phyloP scores from a whole-genome alignment of 1,139 yeast genomes.

The Geotrichum australiense region DNA sequence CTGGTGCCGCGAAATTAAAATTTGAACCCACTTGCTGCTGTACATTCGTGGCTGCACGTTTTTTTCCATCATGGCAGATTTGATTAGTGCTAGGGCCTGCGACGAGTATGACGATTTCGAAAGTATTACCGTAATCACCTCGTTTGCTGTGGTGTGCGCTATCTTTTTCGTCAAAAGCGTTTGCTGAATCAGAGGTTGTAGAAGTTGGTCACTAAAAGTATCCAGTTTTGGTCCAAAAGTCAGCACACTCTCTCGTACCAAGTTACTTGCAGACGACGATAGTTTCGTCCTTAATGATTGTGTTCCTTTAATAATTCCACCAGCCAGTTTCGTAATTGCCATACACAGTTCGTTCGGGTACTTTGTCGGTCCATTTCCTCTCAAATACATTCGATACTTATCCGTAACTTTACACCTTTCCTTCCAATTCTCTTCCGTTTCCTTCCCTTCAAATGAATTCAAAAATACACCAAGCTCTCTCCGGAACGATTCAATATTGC shows the following conservation, averaged over 20 bases:
- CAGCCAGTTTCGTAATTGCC: slow-evolving; percentile 43
- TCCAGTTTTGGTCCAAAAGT: slow-evolving; percentile 49
- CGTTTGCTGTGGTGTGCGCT: slow-evolving; percentile 67
- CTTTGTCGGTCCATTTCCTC: slow-evolving; percentile 48
- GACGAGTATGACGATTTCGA: slow-evolving; percentile 48
- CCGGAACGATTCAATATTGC: slow-evolving; percentile 34
- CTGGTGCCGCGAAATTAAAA: slow-evolving; percentile 39
- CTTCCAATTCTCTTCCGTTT: slow-evolving; percentile 85
- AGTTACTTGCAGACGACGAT: slow-evolving; percentile 65
- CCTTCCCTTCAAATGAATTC: slow-evolving; percentile 59
- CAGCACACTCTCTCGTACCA: slow-evolving; percentile 66
- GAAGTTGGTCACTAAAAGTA: slow-evolving; percentile 51
- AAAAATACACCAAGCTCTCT: slow-evolving; percentile 37
- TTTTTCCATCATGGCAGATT: slow-evolving; percentile 55
- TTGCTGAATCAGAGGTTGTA: slow-evolving; percentile 52
- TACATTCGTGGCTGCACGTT: slow-evolving; percentile 63
- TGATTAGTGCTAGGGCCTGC: slow-evolving; percentile 50
- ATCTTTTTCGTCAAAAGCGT: slow-evolving; percentile 74
- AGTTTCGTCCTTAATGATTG: slow-evolving; percentile 78
- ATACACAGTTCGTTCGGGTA: slow-evolving; percentile 41
- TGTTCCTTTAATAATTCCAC: slow-evolving; percentile 62
- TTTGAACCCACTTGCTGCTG: slow-evolving; percentile 64
- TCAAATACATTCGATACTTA: slow-evolving; percentile 50
- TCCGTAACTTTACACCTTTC: slow-evolving; percentile 57
- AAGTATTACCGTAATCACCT: slow-evolving; percentile 56